Percentiles rank a stretch among this genome's conserved stretches.
Conservation (phyloP, 78 protist genomes). For the Guillardia theta region DNA sequence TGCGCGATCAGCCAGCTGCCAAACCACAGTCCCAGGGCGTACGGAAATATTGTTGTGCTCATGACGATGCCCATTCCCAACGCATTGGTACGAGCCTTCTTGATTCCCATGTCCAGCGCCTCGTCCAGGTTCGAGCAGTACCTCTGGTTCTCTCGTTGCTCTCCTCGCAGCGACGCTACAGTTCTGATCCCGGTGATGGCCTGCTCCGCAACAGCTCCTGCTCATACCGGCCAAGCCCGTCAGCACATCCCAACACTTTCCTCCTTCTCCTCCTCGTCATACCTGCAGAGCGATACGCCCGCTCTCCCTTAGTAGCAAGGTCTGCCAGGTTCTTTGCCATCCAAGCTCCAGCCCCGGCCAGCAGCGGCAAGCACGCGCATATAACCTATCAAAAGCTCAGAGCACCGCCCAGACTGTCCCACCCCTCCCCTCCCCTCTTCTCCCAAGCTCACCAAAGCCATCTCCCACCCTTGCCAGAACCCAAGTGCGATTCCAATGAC, state of each 20-base stretch:
- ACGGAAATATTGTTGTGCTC: background rate
- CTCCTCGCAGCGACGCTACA: background rate
- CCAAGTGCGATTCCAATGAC: background rate
- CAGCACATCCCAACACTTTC: too few relatives aligned
- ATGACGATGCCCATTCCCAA: background rate
- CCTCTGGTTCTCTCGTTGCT: background rate
- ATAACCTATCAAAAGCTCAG: too few relatives aligned
- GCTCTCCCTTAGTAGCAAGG: too few relatives aligned
- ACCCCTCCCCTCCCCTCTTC: too few relatives aligned
- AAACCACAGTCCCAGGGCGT: slow-evolving; percentile 39
- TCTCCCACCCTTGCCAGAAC: background rate
- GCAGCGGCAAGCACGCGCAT: too few relatives aligned
- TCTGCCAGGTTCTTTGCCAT: too few relatives aligned
- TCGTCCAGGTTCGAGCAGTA: background rate
- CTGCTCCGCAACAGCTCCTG: slow-evolving; percentile 10
- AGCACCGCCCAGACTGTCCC: too few relatives aligned
- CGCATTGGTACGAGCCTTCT: background rate
- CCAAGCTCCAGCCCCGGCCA: too few relatives aligned
- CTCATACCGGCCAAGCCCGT: too few relatives aligned
- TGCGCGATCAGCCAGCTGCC: slow-evolving; percentile 13
- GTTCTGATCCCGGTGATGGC: slow-evolving; percentile 12
- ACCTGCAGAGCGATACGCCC: too few relatives aligned
- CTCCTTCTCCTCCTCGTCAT: too few relatives aligned
- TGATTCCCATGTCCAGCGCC: background rate
- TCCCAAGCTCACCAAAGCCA: slow-evolving; percentile 7